Evolutionary conservation across 495 filamentous ascomycete genomes (phyloP).

Genomic region (Aspergillus affinis): DNA sequence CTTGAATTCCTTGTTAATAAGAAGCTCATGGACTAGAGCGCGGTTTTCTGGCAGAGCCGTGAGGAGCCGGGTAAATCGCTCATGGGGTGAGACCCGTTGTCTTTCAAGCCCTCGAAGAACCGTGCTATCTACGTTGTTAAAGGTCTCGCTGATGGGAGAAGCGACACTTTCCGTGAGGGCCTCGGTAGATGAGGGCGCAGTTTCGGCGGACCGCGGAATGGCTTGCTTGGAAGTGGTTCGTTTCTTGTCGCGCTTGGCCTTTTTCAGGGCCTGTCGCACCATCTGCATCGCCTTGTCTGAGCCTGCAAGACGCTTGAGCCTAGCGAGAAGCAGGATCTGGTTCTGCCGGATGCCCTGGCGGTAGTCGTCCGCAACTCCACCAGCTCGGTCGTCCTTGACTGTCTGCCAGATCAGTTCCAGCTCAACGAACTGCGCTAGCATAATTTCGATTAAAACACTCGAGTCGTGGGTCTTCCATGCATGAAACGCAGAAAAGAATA

Average conservation of each 20-base stretch:
- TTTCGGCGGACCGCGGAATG: constrained; percentile 50
- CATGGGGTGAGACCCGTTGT: constrained; percentile 38
- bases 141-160: constrained; percentile 48
- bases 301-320: constrained; percentile 87
- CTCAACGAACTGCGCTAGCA: constrained; percentile 94
- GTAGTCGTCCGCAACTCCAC: constrained; percentile 86
- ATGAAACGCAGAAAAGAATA: constrained; percentile 88
- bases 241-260: constrained; percentile 70
- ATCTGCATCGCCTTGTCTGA: constrained; percentile 76
- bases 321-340: constrained; percentile 81
- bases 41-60: constrained; percentile 80
- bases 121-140: constrained; percentile 39
- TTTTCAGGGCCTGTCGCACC: constrained; percentile 78
- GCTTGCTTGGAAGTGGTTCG: constrained; percentile 56
- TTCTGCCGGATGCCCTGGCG: constrained; percentile 91
- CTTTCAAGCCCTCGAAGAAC: constrained; percentile 41
- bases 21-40: constrained; percentile 82
- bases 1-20: constrained; percentile 82
- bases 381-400: constrained; percentile 85
- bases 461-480: constrained; percentile 95
- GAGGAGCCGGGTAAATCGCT: constrained; percentile 53
- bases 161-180: constrained; percentile 43
- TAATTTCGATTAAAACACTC: constrained; percentile 82
- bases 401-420: constrained; percentile 95
- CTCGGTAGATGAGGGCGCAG: constrained; percentile 33